Conservation (phyloP, 2,329 filamentous ascomycete species). For the Hypomyces perniciosus region DNA sequence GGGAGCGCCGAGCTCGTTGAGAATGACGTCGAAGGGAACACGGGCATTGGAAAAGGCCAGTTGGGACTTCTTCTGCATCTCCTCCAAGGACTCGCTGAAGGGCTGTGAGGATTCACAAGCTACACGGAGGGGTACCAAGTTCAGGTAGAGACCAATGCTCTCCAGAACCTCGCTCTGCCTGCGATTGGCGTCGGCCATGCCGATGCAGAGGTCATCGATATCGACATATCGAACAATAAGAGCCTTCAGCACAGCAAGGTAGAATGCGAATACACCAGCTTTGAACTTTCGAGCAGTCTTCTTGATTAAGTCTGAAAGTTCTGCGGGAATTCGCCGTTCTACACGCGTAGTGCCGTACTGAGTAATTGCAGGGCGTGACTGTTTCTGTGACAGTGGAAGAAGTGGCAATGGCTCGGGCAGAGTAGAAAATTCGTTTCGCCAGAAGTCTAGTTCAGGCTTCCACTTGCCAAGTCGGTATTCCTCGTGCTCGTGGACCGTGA, state of each 20-base stretch:
- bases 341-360: neutral
- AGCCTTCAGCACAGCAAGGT: neutral
- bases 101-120: neutral
- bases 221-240: neutral
- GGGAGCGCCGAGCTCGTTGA: too few species aligned
- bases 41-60: too few species aligned
- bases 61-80: too few species aligned
- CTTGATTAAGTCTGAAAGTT: neutral
- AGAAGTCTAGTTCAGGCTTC: neutral
- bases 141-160: neutral
- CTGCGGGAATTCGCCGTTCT: neutral
- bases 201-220: neutral
- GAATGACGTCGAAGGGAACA: too few species aligned
- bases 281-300: neutral
- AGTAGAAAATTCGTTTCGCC: neutral
- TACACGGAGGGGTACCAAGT: neutral
- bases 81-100: too few species aligned
- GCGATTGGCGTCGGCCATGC: neutral
- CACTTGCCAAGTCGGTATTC: neutral
- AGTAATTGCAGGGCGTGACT: constrained; percentile 1
- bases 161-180: neutral
- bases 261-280: constrained; percentile 18
- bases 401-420: constrained; percentile 16
- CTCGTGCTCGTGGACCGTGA: neutral
- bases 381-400: constrained; percentile 11